A percentile compares a stretch with the other conserved stretches of the same genome.
phyloP scores from a whole-genome alignment of 495 filamentous ascomycete species.

The Coniosporium apollinis region DNA sequence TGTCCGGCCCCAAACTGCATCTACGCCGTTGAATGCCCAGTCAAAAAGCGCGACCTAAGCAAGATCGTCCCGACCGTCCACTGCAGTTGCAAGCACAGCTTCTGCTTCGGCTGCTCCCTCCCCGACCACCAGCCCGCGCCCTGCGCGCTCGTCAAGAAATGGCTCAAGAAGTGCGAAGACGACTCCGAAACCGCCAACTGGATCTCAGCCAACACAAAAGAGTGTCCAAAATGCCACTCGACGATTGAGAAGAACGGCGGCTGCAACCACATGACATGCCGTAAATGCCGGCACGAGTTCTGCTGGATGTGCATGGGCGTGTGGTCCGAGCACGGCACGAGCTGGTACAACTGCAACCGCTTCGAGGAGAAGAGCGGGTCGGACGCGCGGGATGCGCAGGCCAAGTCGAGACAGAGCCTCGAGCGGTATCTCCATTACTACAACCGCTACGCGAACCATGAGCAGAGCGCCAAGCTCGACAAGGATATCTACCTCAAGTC shows the following conservation, averaged over 20 bases:
- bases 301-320: conserved; percentile 99
- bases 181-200: conserved; percentile 98
- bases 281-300: conserved; percentile 97
- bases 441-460: conserved; percentile 96
- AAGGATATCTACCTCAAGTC: conserved; percentile 93
- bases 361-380: conserved; percentile 89
- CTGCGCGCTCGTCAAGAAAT: conserved; percentile 81
- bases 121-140: conserved; percentile 88
- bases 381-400: conserved; percentile 80
- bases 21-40: conserved; percentile 73
- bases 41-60: conserved; percentile 70
- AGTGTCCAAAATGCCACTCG: conserved; percentile 86
- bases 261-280: conserved; percentile 98
- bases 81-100: conserved; percentile 67
- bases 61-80: conserved; percentile 77
- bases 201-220: conserved; percentile 98
- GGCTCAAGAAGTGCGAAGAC: conserved; percentile 96
- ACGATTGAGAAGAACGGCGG: conserved; percentile 99
- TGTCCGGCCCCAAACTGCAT: conserved; percentile 91
- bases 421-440: conserved; percentile 97
- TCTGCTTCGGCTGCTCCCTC: conserved; percentile 93
- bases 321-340: conserved; percentile 98
- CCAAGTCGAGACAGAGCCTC: conserved; percentile 70
- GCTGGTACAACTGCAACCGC: conserved; percentile 98
- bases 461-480: conserved; percentile 91